A percentile compares a stretch with the other conserved stretches of the same genome.
phyloP scores from a whole-genome alignment of 441 rosid species.

The Gossypium schwendimanii region DNA sequence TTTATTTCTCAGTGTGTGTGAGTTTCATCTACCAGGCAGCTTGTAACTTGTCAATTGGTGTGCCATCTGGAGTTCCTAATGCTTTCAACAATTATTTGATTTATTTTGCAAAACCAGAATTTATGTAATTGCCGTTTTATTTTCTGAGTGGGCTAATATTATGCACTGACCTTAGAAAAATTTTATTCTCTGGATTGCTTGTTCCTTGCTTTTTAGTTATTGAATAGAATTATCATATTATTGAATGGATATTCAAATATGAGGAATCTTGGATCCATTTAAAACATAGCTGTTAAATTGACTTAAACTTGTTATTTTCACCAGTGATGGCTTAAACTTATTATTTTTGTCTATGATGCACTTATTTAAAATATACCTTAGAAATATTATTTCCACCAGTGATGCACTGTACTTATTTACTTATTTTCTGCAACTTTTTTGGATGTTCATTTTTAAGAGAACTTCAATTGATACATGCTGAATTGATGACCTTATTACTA shows the following conservation, averaged over 20 bases:
- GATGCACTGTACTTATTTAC: background rate
- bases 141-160: background rate
- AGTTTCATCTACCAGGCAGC: conserved; percentile 10
- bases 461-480: background rate
- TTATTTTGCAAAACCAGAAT: background rate
- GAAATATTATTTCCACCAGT: background rate
- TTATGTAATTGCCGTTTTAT: background rate
- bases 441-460: background rate
- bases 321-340: background rate
- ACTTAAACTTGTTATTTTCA: background rate
- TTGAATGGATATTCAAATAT: background rate
- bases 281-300: background rate
- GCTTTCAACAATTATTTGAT: background rate
- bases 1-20: conserved; percentile 22
- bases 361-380: background rate
- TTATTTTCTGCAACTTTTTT: background rate
- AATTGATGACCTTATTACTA: background rate
- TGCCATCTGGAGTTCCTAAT: background rate
- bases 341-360: background rate
- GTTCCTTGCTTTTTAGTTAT: background rate
- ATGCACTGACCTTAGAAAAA: background rate
- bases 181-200: background rate
- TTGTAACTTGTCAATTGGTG: background rate
- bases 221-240: background rate
- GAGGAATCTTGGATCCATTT: background rate